Evolutionary conservation across 495 filamentous ascomycete genomes (phyloP), one percentile per base, ranked within the genome.

Genomic region (Penicillium nucicola): DNA sequence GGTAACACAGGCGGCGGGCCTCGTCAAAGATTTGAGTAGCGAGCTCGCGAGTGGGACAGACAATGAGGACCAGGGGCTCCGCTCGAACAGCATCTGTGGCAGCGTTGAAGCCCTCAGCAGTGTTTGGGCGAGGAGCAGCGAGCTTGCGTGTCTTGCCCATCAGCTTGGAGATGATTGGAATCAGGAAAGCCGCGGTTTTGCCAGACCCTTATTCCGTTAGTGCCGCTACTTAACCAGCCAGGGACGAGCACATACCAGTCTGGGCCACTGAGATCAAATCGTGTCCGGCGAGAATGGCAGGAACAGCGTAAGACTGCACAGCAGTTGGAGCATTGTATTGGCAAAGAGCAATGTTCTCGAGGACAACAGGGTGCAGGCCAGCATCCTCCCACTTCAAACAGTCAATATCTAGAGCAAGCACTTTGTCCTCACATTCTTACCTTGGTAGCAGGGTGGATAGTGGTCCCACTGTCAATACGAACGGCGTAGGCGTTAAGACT

Each of bases 1-100:
- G 84, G 58, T 98, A 97, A 62, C 89, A 95, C 34, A 96, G 81
- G 50, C 90, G 88, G 50, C 93, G 84, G 12, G 88, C 84, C 61
- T 97, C 92, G 50, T 95, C 88, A 68, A 96, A 97, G 55, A 97
- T 95, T 66, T 98, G 93, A 5, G 86, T 87, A 0, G 90, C 87
- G 10, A 98, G 72, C 78, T 98, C 93, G 40, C 93, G 87, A 50
- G 82, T 90, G 8, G 93, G 93, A 32, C 79, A 84, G n/a, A 98
- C 77, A 39, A 97, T 76, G 12, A 97, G 72, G 0, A 97, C 85
- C 13, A 97, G 66, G 2, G 93, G 93, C 71, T 97, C 90, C 10
- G 88, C 91, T 32, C 80, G 78, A 17, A 85, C 76, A 3, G 60
- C 61, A 47, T 80, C 58, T 5, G 49, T 52, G 9, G 37, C 25